Conservation (phyloP, 352 stramenopile species). For the Bremia lactucae region DNA sequence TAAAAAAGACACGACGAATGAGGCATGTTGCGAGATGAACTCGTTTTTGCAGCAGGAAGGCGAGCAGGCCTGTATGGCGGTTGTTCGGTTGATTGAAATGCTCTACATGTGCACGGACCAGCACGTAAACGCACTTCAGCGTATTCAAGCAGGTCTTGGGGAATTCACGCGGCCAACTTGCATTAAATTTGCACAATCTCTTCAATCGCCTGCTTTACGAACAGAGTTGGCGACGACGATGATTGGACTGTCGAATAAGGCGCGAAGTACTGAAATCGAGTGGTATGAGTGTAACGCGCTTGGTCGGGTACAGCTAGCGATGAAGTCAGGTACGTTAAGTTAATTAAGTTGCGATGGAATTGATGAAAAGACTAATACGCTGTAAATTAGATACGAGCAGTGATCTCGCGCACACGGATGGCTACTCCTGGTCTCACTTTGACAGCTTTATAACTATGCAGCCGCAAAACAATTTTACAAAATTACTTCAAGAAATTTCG, state of each 20-base stretch:
- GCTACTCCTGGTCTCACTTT: conserved; percentile 76
- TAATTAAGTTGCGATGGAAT: conserved; percentile 1
- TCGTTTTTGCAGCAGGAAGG: conserved; percentile 38
- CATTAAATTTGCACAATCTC: conserved; percentile 43
- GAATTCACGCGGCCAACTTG: conserved; percentile 43
- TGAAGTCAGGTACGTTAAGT: conserved; percentile 31
- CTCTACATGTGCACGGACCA: conserved; percentile 66
- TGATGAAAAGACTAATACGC: conserved; percentile 1
- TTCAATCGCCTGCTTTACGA: conserved; percentile 55
- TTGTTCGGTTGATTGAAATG: conserved; percentile 71
- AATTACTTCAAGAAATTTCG: conserved; percentile 61
- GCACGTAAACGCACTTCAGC: conserved; percentile 59
- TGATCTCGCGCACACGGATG: conserved; percentile 46
- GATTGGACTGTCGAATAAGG: conserved; percentile 65
- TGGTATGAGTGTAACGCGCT: conserved; percentile 76
- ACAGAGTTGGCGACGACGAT: conserved; percentile 48
- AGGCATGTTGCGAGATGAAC: background rate
- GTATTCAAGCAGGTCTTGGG: conserved; percentile 44
- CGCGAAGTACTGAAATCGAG: conserved; percentile 61
- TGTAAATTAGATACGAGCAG: conserved; percentile 15
- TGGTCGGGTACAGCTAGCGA: conserved; percentile 40
- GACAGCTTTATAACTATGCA: conserved; percentile 48
- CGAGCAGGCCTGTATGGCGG: conserved; percentile 48
- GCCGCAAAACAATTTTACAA: conserved; percentile 32
- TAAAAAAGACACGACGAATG: conserved; percentile 13